phyloP scores from a whole-genome alignment of 441 rosid genomes.

The Syzygium malaccense region DNA sequence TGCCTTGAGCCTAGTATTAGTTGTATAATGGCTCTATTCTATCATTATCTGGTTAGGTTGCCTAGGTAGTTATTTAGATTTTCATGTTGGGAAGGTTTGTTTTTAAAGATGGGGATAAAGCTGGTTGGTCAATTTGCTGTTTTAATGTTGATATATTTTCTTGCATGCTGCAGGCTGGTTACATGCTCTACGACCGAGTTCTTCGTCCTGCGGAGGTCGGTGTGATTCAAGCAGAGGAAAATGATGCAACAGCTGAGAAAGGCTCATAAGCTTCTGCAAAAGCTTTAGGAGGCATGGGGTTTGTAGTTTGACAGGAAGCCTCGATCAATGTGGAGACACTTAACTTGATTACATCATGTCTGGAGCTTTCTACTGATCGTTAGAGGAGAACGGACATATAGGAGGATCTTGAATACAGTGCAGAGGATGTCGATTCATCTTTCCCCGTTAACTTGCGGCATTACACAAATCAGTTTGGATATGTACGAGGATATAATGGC shows the following conservation, averaged over 20 bases:
- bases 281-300: not conserved
- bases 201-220: slow-evolving; percentile 39
- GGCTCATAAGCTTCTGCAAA: slow-evolving; percentile 19
- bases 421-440: not conserved
- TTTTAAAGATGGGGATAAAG: not conserved
- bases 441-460: not conserved
- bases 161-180: slow-evolving; percentile 7
- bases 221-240: slow-evolving; percentile 49
- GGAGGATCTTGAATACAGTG: not conserved
- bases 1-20: not conserved
- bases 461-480: not conserved
- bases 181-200: slow-evolving; percentile 10
- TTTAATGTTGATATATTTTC: not conserved
- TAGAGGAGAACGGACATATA: not conserved
- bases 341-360: slow-evolving; percentile 6
- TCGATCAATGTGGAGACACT: not conserved
- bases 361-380: not conserved
- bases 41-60: not conserved
- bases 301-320: not conserved
- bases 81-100: not conserved
- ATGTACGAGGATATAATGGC: not conserved
- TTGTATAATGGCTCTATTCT: not conserved
- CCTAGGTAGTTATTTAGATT: not conserved
- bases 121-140: not conserved
- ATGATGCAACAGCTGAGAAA: slow-evolving; percentile 20